Evolutionary conservation across 1,139 yeast species (phyloP).

Genomic region (Suhomyces kunorum): DNA sequence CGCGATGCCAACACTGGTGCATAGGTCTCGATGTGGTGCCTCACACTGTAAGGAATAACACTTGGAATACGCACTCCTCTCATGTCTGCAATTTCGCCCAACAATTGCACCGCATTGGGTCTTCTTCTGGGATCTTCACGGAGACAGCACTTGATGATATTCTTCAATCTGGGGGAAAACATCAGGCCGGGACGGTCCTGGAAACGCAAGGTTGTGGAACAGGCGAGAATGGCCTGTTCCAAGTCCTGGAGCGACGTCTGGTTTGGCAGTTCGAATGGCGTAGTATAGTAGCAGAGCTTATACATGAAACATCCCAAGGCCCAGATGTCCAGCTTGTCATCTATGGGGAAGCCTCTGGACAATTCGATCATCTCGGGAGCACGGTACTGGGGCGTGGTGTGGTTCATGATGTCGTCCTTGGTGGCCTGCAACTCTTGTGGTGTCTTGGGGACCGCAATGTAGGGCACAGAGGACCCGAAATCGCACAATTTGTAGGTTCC

Average conservation of each 20-base stretch:
- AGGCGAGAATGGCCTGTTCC: constrained; percentile 41
- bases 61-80: constrained; percentile 58
- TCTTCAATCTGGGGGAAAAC: constrained; percentile 50
- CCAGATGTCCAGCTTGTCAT: constrained; percentile 96
- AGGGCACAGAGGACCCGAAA: constrained; percentile 87
- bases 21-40: constrained; percentile 5
- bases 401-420: constrained; percentile 82
- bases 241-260: constrained; percentile 41
- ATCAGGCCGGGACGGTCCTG: constrained; percentile 41
- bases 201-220: constrained; percentile 36
- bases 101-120: constrained; percentile 70
- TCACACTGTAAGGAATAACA: constrained; percentile 41
- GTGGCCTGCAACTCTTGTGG: constrained; percentile 66
- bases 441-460: constrained; percentile 62
- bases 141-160: constrained; percentile 61
- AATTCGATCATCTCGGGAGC: constrained; percentile 97
- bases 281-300: constrained; percentile 88
- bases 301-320: constrained; percentile 91
- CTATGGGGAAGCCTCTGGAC: constrained; percentile 79
- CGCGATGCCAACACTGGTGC: constrained; percentile 3
- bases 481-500: constrained; percentile 85
- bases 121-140: constrained; percentile 70
- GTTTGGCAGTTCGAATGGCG: constrained; percentile 82
- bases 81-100: constrained; percentile 68
- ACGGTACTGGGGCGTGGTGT: constrained; percentile 97